Evolutionary conservation across 345 rosid species (phyloP), one percentile per base, ranked within the genome.

Genomic region (Eucalyptus cloeziana): DNA sequence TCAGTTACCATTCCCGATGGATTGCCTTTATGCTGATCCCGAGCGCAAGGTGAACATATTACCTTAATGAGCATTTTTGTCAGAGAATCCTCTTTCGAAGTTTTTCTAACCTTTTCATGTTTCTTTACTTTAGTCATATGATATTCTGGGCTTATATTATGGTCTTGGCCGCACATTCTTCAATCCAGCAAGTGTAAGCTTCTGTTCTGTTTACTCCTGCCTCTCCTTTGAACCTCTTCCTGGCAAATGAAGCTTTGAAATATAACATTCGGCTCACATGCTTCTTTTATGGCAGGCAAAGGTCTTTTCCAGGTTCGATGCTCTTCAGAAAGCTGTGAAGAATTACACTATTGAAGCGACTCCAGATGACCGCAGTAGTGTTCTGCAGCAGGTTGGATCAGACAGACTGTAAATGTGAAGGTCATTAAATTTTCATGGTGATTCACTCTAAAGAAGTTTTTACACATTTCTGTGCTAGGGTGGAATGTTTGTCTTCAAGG

Each of bases 401-500:
- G 49, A 24, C 86, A n/a, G 40, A 67, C 25, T 87, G 19, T 15
- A 81, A 7, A 33, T 49, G 44, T 2, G 17, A 10, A 47, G 2
- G 2, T 87, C 3, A 11, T 17, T 71, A 33, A 71, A 33, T 71
- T 33, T 17, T 71, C 44, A 33, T 71, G 81, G 81, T 37, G 44
- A 33, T 71, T 19, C 3, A 2, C 81, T 40, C 25, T 17, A 33
- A 71, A 71, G 44, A 19, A 33, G 13, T 19, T 71, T 10, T 71
- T 1, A 15, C 58, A 21, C 81, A 33, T 71, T 50, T 54, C 7
- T 22, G 16, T 88, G 25, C 31, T 52, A 96, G 98, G 99, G 99
- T 89, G 99, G 99, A 86, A 97, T 95, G 96, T 94, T 96, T 92
- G 94, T 97, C 24, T 97, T 97, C 94, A 96, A 92, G 95, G 99